Percentiles rank a stretch among this genome's conserved stretches.
These are phyloP conservation scores for Gossypium anomalum DNA, from an alignment of 345 rosid species.

Conservation along the genomic window DNA sequence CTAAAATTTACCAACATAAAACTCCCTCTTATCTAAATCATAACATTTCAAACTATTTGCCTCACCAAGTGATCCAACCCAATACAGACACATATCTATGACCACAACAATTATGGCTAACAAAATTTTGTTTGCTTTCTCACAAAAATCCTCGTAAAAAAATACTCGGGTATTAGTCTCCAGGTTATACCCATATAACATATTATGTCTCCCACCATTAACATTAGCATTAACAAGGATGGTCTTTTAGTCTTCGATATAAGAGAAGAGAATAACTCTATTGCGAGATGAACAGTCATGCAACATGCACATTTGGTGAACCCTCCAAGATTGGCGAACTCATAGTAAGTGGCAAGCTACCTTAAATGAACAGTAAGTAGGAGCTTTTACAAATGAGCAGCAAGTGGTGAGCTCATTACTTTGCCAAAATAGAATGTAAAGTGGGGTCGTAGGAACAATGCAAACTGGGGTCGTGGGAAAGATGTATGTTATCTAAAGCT, in stretches of 20 bases:
- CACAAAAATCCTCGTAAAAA: not conserved
- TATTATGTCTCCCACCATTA: not conserved
- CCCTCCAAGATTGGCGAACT: too few species aligned
- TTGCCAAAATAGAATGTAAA: too few species aligned
- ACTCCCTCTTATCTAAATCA: not conserved
- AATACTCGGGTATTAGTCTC: not conserved
- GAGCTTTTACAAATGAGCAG: too few species aligned
- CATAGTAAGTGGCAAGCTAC: too few species aligned
- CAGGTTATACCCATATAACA: not conserved
- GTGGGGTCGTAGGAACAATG: too few species aligned
- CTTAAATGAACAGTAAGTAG: too few species aligned
- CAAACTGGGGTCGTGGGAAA: too few species aligned
- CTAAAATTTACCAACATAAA: not conserved
- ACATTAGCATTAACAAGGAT: not conserved
- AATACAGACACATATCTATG: not conserved
- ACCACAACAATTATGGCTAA: not conserved
- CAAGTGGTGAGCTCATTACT: too few species aligned
- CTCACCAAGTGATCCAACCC: not conserved
- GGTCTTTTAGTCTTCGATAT: not conserved
- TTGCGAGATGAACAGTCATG: too few species aligned
- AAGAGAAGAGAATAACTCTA: not conserved
- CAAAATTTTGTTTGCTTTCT: not conserved
- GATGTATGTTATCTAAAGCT: too few species aligned
- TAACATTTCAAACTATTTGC: not conserved
- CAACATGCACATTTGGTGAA: too few species aligned